Percentiles rank a stretch among this genome's conserved stretches.
Conservation (phyloP, 345 rosid species). For the Ceriops decandra region DNA sequence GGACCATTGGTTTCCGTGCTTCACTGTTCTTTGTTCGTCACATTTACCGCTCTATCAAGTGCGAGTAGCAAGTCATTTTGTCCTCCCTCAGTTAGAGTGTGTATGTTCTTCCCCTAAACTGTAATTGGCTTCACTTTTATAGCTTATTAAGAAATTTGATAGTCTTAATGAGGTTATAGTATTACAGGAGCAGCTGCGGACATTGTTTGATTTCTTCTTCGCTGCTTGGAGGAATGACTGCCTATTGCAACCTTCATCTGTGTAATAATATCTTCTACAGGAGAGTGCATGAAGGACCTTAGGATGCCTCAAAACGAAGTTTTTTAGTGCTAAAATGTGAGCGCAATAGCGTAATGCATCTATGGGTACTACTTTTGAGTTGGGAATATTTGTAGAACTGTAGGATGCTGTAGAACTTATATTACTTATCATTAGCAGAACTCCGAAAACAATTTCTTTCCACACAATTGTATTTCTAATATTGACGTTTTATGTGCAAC, state of each 20-base stretch:
- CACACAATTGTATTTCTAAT: too few species aligned
- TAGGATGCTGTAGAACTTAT: background rate
- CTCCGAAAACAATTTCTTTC: too few species aligned
- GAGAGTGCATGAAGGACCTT: background rate
- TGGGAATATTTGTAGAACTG: background rate
- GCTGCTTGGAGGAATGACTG: background rate
- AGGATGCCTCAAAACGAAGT: background rate
- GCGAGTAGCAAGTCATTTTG: slow-evolving; percentile 45
- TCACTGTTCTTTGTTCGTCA: slow-evolving; percentile 69
- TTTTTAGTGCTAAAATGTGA: background rate
- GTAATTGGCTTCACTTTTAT: too few species aligned
- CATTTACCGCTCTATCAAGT: slow-evolving; percentile 72
- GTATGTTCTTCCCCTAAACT: background rate
- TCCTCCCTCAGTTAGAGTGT: background rate
- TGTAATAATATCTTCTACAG: background rate
- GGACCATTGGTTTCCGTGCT: slow-evolving; percentile 73
- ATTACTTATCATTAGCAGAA: too few species aligned
- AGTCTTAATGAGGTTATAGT: background rate
- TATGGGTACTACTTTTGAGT: background rate
- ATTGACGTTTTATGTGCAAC: too few species aligned
- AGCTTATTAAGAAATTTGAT: background rate
- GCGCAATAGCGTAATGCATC: background rate
- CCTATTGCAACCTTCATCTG: background rate
- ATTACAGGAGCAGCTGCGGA: background rate
- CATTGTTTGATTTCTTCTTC: background rate